Percentiles rank a stretch among this genome's conserved stretches.
phyloP scores from a whole-genome alignment of 164 flowering plant species.

The Magnolia sinica region DNA sequence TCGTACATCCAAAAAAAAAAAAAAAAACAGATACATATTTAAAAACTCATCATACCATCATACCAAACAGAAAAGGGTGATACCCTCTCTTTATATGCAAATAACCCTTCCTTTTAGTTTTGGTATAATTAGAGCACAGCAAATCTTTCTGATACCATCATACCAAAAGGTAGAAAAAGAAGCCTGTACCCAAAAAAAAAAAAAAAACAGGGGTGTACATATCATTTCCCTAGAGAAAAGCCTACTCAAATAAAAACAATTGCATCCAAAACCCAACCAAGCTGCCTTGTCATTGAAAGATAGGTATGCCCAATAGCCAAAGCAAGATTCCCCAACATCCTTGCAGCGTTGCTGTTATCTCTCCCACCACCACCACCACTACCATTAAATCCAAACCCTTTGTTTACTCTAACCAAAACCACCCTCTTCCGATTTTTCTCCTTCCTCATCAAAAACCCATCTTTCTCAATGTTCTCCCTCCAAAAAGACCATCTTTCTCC shows the following conservation, averaged over 20 bases:
- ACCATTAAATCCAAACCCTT: constrained; percentile 57
- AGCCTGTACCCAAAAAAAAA: not conserved
- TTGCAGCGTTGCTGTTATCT: constrained; percentile 34
- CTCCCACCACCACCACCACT: constrained; percentile 50
- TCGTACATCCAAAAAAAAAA: not conserved
- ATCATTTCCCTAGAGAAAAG: not conserved
- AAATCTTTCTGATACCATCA: not conserved
- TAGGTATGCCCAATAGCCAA: constrained; percentile 79
- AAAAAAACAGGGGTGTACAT: too few relatives aligned
- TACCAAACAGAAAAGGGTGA: not conserved
- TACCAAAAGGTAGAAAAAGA: not conserved
- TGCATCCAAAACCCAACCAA: constrained; percentile 92
- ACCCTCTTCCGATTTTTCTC: constrained; percentile 39
- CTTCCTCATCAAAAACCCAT: constrained; percentile 32
- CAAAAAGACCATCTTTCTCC: constrained; percentile 14
- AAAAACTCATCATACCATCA: too few relatives aligned
- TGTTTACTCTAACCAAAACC: constrained; percentile 52
- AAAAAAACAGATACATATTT: not conserved
- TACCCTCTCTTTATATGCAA: not conserved
- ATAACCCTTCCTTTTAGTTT: not conserved
- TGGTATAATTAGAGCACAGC: not conserved
- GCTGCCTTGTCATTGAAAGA: constrained; percentile 82
- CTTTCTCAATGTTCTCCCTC: constrained; percentile 23
- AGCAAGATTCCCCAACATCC: constrained; percentile 76
- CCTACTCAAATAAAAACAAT: constrained; percentile 85